A percentile compares a stretch with the other conserved stretches of the same genome.
Conservation (phyloP, 805 yeast genomes). For the Kurtzmaniella fragi region DNA sequence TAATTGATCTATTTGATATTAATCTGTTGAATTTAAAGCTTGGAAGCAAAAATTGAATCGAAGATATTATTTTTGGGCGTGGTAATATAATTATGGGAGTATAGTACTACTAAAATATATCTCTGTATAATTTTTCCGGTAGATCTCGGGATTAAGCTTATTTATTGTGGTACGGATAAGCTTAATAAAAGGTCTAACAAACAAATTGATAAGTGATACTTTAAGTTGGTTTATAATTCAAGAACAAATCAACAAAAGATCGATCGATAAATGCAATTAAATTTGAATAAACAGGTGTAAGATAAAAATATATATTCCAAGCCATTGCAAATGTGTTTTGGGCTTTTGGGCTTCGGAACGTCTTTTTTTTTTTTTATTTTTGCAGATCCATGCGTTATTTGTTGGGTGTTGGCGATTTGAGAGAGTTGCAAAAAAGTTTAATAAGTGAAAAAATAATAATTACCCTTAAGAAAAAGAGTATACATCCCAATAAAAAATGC, state of each 20-base stretch:
- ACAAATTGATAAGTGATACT: background rate
- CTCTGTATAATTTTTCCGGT: too few relatives aligned
- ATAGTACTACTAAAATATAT: too few relatives aligned
- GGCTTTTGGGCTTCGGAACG: slow-evolving; percentile 5
- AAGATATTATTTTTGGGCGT: too few relatives aligned
- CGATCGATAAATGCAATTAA: background rate
- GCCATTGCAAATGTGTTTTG: slow-evolving; percentile 1
- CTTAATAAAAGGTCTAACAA: background rate
- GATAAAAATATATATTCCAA: too few relatives aligned
- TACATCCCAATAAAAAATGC: too few relatives aligned
- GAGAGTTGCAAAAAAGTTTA: too few relatives aligned
- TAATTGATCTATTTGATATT: background rate
- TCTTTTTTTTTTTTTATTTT: background rate
- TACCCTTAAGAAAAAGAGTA: too few relatives aligned
- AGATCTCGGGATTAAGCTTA: too few relatives aligned
- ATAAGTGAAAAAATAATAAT: too few relatives aligned
- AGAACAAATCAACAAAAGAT: background rate
- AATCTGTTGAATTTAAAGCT: background rate
- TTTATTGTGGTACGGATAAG: too few relatives aligned
- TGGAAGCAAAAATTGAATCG: too few relatives aligned
- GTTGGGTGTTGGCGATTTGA: background rate
- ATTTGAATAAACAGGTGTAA: background rate
- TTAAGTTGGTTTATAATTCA: background rate
- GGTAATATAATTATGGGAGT: too few relatives aligned
- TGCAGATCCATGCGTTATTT: background rate